phyloP scores from a whole-genome alignment of 2,329 filamentous ascomycete genomes.

The Diplodia corticola region DNA sequence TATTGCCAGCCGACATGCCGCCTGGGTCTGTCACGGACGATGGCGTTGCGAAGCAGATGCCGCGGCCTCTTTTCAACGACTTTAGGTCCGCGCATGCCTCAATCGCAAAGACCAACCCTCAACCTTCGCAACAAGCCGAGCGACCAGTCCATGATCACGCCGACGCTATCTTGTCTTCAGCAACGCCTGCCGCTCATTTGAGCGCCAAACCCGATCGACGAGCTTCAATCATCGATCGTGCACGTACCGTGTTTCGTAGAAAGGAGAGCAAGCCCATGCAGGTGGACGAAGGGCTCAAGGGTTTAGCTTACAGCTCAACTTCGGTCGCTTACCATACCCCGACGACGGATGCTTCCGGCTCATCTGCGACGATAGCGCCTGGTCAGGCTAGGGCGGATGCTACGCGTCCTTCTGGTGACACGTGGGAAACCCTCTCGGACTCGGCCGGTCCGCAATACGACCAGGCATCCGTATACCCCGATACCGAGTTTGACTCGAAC shows the following conservation, averaged over 20 bases:
- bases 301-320: background rate
- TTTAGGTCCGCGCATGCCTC: slow-evolving; percentile 10
- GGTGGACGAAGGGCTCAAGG: background rate
- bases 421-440: background rate
- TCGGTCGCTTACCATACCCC: background rate
- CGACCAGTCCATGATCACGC: background rate
- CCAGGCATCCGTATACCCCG: background rate
- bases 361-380: background rate
- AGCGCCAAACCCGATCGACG: background rate
- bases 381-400: background rate
- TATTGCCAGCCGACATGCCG: slow-evolving; percentile 27
- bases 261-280: background rate
- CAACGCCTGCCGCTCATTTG: background rate
- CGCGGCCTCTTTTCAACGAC: slow-evolving; percentile 19
- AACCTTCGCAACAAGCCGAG: background rate
- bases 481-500: background rate
- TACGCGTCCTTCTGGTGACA: slow-evolving; percentile 1
- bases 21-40: slow-evolving; percentile 23
- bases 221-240: slow-evolving; percentile 9
- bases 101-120: slow-evolving; percentile 8
- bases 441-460: background rate
- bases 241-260: background rate
- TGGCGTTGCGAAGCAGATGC: background rate
- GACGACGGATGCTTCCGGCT: background rate
- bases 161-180: background rate